Evolutionary conservation across 2,329 filamentous ascomycete genomes (phyloP), one percentile per base, ranked within the genome.

Genomic region (Anisogramma anomala): DNA sequence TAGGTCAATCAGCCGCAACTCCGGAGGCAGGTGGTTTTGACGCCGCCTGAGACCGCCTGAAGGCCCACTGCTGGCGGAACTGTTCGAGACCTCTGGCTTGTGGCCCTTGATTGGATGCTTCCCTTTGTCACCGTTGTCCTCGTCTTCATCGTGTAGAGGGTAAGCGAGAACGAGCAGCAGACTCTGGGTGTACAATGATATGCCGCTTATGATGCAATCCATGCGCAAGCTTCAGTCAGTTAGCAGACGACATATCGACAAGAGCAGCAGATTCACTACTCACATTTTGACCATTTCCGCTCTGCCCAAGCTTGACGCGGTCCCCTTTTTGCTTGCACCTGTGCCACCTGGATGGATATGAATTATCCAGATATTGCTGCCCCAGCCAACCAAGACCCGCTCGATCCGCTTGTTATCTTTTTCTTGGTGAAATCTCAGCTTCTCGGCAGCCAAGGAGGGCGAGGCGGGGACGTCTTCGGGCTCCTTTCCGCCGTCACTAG

Each of bases 171-270:
- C 82, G 53, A 94, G 75, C 61, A 98, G 72, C 52, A 94, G 71
- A 57, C 77, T 91, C 58, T 86, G 85, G 58, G 87, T 94, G 77
- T 95, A 96, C 63, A 98, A 72, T 50, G 89, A 93, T 62, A 98
- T 82, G 55, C 91, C 91, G 58, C 91, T 94, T 68, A 98, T 86
- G 60, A 94, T 87, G 69, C 91, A 96, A 66, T 98, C 91, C 63
- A 91, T 94, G 55, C 87, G 84, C 63, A 96, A 75, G 63, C 82
- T 88, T 50, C 14, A 19, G 37, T 48, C n/a, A 18, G 57, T 63
- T 51, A 63, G 58, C 33, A 31, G 18, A 5, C 37, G 4, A 31
- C 10, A 15, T 13, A n/a, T 2, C 3, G 1, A 14, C 2, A 4
- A 18, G 8, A 10, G 8, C 6, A 14, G 3, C 10, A 30, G 3